A percentile compares a stretch with the other conserved stretches of the same genome.
phyloP scores from a whole-genome alignment of 441 rosid genomes.

The Corymbia calophylla region DNA sequence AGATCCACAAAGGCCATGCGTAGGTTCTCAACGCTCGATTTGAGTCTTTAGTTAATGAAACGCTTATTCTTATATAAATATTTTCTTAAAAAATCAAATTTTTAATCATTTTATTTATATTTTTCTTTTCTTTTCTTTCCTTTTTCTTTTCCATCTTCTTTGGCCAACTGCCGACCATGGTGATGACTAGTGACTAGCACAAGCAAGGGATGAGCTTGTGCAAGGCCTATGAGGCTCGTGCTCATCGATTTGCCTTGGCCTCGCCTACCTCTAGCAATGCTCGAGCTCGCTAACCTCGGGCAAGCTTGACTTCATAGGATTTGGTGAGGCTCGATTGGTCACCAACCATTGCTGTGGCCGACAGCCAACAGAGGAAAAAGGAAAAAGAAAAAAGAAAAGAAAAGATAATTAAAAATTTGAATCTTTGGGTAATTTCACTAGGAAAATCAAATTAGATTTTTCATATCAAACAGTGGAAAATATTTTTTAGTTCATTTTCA shows the following conservation, averaged over 20 bases:
- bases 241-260: neutral
- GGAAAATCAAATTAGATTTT: neutral
- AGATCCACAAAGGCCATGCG: accelerated
- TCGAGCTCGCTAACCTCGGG: accelerated
- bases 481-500: too few relatives aligned
- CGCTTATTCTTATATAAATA: too few relatives aligned
- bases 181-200: neutral
- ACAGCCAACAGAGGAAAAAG: neutral
- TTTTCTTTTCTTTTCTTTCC: too few relatives aligned
- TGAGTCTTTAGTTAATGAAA: neutral
- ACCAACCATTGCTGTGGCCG: too few relatives aligned
- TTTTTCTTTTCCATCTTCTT: neutral
- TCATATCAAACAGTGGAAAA: too few relatives aligned
- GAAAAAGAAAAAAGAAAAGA: neutral
- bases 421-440: neutral
- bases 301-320: accelerated
- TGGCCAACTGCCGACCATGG: accelerated
- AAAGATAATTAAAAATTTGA: too few relatives aligned
- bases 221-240: neutral
- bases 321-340: neutral
- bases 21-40: accelerated
- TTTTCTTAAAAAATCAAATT: too few relatives aligned
- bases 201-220: neutral
- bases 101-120: too few relatives aligned
- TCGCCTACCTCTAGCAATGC: neutral